These are phyloP conservation scores for Purpureocillium takamizusanense DNA, from an alignment of 2,329 filamentous ascomycete species.

Conservation along the genomic window DNA sequence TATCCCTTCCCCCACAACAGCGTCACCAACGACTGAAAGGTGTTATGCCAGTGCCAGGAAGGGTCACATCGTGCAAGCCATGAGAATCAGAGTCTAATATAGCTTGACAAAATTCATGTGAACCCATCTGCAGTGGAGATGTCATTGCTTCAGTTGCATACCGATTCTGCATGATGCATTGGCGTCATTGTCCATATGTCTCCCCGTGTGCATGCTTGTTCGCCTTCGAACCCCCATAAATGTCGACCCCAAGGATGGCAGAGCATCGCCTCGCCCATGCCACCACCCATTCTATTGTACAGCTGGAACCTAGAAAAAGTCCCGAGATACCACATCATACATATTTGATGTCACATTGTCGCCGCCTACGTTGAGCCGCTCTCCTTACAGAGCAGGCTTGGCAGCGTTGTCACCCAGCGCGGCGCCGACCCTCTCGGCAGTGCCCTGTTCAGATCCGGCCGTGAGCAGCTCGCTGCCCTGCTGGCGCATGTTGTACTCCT, in stretches of 20 bases:
- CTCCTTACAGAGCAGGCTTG: slow-evolving; percentile 40
- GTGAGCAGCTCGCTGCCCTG: slow-evolving; percentile 66
- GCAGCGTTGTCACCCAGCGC: slow-evolving; percentile 36
- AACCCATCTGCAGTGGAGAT: slow-evolving; percentile 17
- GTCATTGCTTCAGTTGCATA: slow-evolving; percentile 9
- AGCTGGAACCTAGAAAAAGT: slow-evolving; percentile 3
- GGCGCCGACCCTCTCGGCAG: slow-evolving; percentile 39
- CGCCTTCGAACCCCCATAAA: too few relatives aligned
- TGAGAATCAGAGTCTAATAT: slow-evolving; percentile 12
- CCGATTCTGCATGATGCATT: too few relatives aligned
- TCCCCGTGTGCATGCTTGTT: too few relatives aligned
- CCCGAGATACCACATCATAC: slow-evolving; percentile 1
- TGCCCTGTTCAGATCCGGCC: slow-evolving; percentile 32
- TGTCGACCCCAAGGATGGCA: too few relatives aligned
- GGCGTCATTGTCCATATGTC: too few relatives aligned
- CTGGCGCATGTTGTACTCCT: slow-evolving; percentile 94
- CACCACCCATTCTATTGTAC: slow-evolving; percentile 13
- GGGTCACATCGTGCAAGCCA: slow-evolving; percentile 10
- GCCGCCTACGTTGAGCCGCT: neutral
- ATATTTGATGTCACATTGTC: slow-evolving; percentile 3
- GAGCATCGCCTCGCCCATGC: too few relatives aligned
- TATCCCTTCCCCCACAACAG: too few relatives aligned
- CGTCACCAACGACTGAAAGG: too few relatives aligned
- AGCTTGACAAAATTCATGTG: slow-evolving; percentile 16
- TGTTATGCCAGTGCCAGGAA: too few relatives aligned